These are phyloP conservation scores for Zymoseptoria passerinii DNA, from an alignment of 2,329 filamentous ascomycete genomes.

Conservation along the genomic window DNA sequence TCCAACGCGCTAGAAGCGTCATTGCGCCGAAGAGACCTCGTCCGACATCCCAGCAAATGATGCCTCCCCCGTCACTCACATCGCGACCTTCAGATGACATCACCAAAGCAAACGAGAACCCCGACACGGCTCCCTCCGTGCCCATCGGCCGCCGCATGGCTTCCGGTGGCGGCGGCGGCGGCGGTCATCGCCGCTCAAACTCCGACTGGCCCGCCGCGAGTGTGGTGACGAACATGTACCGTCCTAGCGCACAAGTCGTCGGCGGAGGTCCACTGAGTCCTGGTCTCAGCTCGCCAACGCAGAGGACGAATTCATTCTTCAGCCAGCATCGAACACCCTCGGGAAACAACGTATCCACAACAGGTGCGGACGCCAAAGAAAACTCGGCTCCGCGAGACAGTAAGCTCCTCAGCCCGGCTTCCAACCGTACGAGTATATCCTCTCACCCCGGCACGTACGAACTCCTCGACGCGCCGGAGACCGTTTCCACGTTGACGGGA, in stretches of 20 bases:
- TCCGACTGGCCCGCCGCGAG: constrained; percentile 47
- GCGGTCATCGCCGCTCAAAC: constrained; percentile 36
- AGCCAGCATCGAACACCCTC: constrained; percentile 28
- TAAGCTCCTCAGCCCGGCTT: constrained; percentile 19
- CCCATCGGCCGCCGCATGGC: constrained; percentile 48
- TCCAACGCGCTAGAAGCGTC: constrained; percentile 54
- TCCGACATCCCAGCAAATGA: constrained; percentile 25
- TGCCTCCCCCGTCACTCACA: background rate
- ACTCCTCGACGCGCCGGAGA: constrained; percentile 3
- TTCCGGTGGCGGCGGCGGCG: constrained; percentile 17
- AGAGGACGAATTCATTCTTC: constrained; percentile 53
- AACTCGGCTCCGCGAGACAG: constrained; percentile 19
- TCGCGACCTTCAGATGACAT: constrained; percentile 3
- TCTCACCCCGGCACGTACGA: constrained; percentile 12
- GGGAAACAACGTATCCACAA: constrained; percentile 38
- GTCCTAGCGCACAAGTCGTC: constrained; percentile 46
- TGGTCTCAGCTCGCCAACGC: constrained; percentile 51
- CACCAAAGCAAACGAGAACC: constrained; percentile 44
- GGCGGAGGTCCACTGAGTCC: constrained; percentile 30
- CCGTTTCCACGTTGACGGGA: constrained; percentile 24
- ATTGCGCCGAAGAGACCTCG: constrained; percentile 35
- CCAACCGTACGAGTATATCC: constrained; percentile 19
- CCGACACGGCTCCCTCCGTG: constrained; percentile 66
- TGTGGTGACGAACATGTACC: constrained; percentile 86
- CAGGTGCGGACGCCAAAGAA: constrained; percentile 20